phyloP scores from a whole-genome alignment of 345 rosid species.

The Erodium maritimum region DNA sequence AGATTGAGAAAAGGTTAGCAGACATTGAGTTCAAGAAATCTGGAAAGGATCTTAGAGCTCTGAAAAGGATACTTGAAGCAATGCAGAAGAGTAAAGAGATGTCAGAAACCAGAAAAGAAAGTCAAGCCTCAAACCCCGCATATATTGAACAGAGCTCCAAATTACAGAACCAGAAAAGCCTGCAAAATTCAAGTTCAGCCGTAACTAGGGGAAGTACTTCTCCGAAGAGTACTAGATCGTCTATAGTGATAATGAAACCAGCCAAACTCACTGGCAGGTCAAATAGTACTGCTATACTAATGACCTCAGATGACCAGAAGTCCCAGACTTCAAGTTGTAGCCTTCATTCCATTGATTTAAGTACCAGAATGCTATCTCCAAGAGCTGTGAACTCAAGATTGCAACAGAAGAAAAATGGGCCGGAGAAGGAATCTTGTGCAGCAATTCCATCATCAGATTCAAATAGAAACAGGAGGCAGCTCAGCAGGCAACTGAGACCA shows the following conservation, averaged over 20 bases:
- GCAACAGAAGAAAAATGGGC: conserved; percentile 37
- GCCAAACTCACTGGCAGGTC: conserved; percentile 26
- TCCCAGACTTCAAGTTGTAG: conserved; percentile 9
- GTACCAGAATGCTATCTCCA: conserved; percentile 12
- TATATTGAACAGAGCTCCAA: conserved; percentile 20
- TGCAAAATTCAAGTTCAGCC: conserved; percentile 21
- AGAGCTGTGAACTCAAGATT: conserved; percentile 34
- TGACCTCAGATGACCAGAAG: conserved; percentile 15
- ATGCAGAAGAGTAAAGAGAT: conserved; percentile 54
- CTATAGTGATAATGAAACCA: conserved; percentile 45
- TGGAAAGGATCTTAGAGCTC: conserved; percentile 81
- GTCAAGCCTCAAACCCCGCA: conserved; percentile 17
- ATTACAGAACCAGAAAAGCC: conserved; percentile 10
- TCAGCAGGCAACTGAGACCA: conserved; percentile 27
- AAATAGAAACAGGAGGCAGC: conserved; percentile 31
- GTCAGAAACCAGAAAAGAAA: conserved; percentile 29
- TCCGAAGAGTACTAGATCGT: conserved; percentile 32
- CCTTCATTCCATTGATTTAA: conserved; percentile 19
- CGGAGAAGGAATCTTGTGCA: conserved; percentile 31
- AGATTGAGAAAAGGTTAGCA: conserved; percentile 66
- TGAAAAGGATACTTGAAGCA: conserved; percentile 73
- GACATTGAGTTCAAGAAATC: conserved; percentile 65
- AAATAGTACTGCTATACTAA: conserved; percentile 12
- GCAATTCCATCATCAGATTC: conserved; percentile 30
- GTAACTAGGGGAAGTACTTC: conserved; percentile 25